Evolutionary conservation across 495 filamentous ascomycete species (phyloP), one percentile per base, ranked within the genome.

Genomic region (Daldinia decipiens): DNA sequence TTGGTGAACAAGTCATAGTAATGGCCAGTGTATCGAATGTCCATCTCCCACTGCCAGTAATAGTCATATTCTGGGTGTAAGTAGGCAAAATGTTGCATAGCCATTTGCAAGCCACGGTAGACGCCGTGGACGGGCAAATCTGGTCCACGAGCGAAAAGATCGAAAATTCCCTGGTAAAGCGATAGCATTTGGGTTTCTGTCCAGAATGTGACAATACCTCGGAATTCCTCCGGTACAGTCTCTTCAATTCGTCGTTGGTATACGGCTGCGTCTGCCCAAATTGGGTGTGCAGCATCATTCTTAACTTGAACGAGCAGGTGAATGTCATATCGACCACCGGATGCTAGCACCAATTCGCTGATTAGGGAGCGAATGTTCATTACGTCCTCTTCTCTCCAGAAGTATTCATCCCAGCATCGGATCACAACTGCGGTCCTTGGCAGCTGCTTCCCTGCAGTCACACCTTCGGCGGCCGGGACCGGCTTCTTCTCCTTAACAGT

Each of bases 31-130:
- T 97, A 97, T 3, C 95, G 90, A 38, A 93, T 89, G 75, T 99
- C 95, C 91, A 98, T 97, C 80, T 99, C 95, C 94, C 94, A 98
- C 74, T 99, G 94, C 95, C 95, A 99, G 80, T 95, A 92, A 79
- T 90, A 92, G 63, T 98, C 96, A 76, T 95, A 99, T 75, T 98
- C 94, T 0, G 92, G 92, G 77, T 99, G 95, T 43, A 88, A 86
- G 70, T 92, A 88, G 15, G 95, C 91, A 74, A 97, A 99, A 78
- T 92, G 90, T 74, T 98, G 95, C 82, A 98, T 88, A 9, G 95
- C 92, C 93, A 98, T 95, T 76, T 92, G 93, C 26, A 93, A 88
- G 64, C 91, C 92, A 43, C 95, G 91, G 80, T 98, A 98, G 0
- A 93, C 93, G 4, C 95, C 95, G 78, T 97, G 91, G 0, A 97